A percentile compares a stretch with the other conserved stretches of the same genome.
Evolutionary conservation across 805 yeast species (phyloP).

Genomic region (Candida peoriensis): DNA sequence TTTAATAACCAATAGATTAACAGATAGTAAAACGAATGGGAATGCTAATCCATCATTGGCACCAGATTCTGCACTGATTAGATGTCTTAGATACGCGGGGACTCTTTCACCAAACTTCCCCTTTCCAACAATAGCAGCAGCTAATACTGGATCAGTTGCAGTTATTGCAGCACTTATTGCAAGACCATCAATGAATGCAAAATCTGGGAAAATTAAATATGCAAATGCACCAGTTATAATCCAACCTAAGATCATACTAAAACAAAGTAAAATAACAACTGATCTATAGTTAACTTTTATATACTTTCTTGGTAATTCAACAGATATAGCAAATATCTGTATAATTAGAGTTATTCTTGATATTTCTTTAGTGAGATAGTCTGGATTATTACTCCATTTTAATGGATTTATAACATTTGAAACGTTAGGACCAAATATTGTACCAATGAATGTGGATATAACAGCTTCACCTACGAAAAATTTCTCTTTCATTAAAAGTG

Average conservation of each 20-base stretch:
- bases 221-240: slow-evolving; percentile 71
- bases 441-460: slow-evolving; percentile 77
- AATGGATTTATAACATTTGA: slow-evolving; percentile 76
- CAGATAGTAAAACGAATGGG: slow-evolving; percentile 72
- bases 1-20: slow-evolving; percentile 57
- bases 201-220: slow-evolving; percentile 70
- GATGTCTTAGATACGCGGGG: slow-evolving; percentile 83
- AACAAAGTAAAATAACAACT: slow-evolving; percentile 67
- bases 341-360: slow-evolving; percentile 76
- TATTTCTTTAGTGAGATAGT: slow-evolving; percentile 73
- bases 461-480: slow-evolving; percentile 90
- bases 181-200: slow-evolving; percentile 65
- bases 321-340: slow-evolving; percentile 90
- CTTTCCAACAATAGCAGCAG: slow-evolving; percentile 94
- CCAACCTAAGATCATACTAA: slow-evolving; percentile 91
- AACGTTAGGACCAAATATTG: slow-evolving; percentile 83
- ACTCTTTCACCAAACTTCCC: slow-evolving; percentile 88
- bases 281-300: slow-evolving; percentile 80
- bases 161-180: slow-evolving; percentile 82
- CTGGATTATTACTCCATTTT: slow-evolving; percentile 82
- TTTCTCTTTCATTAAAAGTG: slow-evolving; percentile 76
- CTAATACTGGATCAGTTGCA: slow-evolving; percentile 91
- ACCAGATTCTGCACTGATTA: slow-evolving; percentile 79
- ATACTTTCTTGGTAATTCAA: slow-evolving; percentile 85
- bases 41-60: slow-evolving; percentile 95